Evolutionary conservation across 192 early-diverging fungal genomes (phyloP), one percentile per base, ranked within the genome.

Genomic region (Entomortierella parvispora): DNA sequence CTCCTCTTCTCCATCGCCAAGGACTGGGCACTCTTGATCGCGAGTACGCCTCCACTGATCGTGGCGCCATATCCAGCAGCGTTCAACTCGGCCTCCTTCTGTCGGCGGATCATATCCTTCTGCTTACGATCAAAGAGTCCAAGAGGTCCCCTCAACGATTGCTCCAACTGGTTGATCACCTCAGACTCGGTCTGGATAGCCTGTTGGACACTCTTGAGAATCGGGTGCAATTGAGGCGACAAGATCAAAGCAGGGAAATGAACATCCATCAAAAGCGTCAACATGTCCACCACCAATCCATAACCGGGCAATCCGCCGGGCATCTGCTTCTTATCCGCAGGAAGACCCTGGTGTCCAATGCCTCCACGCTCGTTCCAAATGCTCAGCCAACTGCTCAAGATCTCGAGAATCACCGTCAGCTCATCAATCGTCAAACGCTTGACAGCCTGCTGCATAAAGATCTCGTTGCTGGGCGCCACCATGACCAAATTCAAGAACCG

Each of bases 401-500:
- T 72, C 45, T 81, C 59, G 7, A 85, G 55, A 37, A 85, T 40
- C 33, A 69, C 45, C 31, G 81, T 65, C 23, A 85, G 65, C 58
- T 85, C 84, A 11, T 79, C 69, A n/a, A 65, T 56, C 4, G 63
- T 69, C 17, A 85, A 25, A 25, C 56, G 69, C 53, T 85, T 85
- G 18, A 85, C 4, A 8, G 84, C 79, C 49, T 85, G 84, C 63
- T 85, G 84, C 71, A 85, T 69, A 61, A 83, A 85, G 17, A 85
- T 69, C 32, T 83, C 82, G 58, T 85, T 85, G 45, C 71, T 68
- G 14, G 84, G 84, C 17, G 80, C 66, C 29, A 71, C 49, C 67
- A 81, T 65, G 32, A 77, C 69, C 47, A 80, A 33, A 49, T 81
- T 81, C 55, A 77, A 47, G 50, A 77, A 77, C 23, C 53, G 50